Evolutionary conservation across 441 rosid species (phyloP).

Genomic region (Daphne laureola): DNA sequence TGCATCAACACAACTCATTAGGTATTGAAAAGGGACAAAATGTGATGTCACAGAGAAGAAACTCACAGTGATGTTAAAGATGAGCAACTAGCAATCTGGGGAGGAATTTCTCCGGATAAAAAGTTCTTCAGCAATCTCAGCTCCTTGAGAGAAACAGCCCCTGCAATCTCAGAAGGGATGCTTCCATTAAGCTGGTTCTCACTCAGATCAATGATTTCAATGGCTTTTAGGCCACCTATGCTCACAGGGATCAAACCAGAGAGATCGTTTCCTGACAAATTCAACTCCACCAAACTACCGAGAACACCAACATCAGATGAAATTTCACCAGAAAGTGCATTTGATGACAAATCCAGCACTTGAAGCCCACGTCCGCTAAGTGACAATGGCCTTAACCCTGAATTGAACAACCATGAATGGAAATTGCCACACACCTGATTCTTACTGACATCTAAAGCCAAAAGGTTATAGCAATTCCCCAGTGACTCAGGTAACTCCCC

Average conservation of each 20-base stretch:
- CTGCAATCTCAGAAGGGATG: slow-evolving; percentile 61
- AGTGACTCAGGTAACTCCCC: slow-evolving; percentile 40
- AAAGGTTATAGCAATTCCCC: slow-evolving; percentile 30
- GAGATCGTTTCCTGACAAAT: slow-evolving; percentile 50
- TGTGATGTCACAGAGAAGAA: slow-evolving; percentile 7
- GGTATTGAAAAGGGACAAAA: neutral
- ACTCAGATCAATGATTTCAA: slow-evolving; percentile 55
- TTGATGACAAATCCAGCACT: slow-evolving; percentile 60
- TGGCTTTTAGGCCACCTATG: slow-evolving; percentile 41
- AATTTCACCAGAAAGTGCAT: slow-evolving; percentile 57
- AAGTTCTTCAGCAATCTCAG: slow-evolving; percentile 50
- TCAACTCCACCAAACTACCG: slow-evolving; percentile 41
- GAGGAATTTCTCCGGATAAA: slow-evolving; percentile 55
- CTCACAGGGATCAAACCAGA: slow-evolving; percentile 56
- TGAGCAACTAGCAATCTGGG: slow-evolving; percentile 46
- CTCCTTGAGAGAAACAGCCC: slow-evolving; percentile 40
- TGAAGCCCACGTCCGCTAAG: slow-evolving; percentile 43
- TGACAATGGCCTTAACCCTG: slow-evolving; percentile 29
- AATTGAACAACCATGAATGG: slow-evolving; percentile 44
- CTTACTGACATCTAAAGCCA: slow-evolving; percentile 38
- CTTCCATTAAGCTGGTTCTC: slow-evolving; percentile 52
- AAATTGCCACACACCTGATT: slow-evolving; percentile 37
- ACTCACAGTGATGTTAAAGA: slow-evolving; percentile 63
- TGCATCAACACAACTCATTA: neutral
- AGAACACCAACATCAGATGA: slow-evolving; percentile 42